Conservation (phyloP, 768 basidiomycete genomes). For the Tricholomella constricta region DNA sequence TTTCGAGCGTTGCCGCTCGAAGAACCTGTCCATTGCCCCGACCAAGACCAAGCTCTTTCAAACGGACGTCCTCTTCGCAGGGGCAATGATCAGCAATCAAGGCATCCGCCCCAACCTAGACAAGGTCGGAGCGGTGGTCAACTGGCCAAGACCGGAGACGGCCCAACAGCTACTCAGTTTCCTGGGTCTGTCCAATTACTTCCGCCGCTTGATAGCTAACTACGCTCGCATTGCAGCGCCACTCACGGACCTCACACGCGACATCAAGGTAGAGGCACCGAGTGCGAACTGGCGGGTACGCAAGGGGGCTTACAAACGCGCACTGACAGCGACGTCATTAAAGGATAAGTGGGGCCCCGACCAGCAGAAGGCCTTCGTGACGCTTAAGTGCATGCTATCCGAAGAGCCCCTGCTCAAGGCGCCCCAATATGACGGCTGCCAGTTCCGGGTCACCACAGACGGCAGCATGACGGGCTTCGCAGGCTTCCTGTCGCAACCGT, state of each 20-base stretch:
- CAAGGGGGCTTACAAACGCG: constrained; percentile 6
- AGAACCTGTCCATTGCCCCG: constrained; percentile 35
- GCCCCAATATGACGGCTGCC: too few species aligned
- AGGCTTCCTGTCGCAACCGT: constrained; percentile 30
- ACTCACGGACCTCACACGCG: constrained; percentile 28
- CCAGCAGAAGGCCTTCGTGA: too few species aligned
- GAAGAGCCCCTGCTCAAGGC: too few species aligned
- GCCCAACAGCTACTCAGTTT: constrained; percentile 33
- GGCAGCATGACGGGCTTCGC: constrained; percentile 26
- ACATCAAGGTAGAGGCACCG: constrained; percentile 4
- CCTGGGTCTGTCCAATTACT: constrained; percentile 36
- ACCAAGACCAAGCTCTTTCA: constrained; percentile 37
- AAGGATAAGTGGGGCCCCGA: too few species aligned
- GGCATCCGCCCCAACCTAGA: constrained; percentile 36
- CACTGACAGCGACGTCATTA: too few species aligned
- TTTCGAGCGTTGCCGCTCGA: constrained; percentile 27
- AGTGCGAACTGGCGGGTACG: constrained; percentile 12
- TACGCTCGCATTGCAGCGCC: constrained; percentile 34
- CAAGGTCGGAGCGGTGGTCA: constrained; percentile 39
- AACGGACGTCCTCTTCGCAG: constrained; percentile 36
- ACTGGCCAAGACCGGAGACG: constrained; percentile 31
- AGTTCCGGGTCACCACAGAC: too few species aligned
- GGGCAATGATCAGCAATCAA: constrained; percentile 26
- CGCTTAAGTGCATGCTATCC: too few species aligned
- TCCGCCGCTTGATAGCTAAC: constrained; percentile 30